Conservation (phyloP, 176 grass and related monocot species). For the Oryza longistaminata region DNA sequence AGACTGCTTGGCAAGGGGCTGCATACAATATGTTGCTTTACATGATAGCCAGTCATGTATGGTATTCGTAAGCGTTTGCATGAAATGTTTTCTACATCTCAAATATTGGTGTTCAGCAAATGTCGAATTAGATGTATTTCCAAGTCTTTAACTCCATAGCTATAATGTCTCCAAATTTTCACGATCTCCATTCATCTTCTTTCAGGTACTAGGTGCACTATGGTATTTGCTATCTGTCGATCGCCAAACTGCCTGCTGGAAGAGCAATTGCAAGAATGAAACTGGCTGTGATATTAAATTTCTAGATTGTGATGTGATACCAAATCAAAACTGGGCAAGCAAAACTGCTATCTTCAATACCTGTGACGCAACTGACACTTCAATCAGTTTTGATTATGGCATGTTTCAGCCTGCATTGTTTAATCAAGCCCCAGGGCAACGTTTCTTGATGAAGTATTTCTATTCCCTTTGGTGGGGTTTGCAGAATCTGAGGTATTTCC, state of each 20-base stretch:
- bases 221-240: conserved; percentile 90
- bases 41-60: conserved; percentile 98
- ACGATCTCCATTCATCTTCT: conserved; percentile 17
- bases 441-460: conserved; percentile 84
- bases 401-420: conserved; percentile 71
- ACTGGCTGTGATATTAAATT: conserved; percentile 51
- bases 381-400: conserved; percentile 62
- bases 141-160: background rate
- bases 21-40: conserved; percentile 96
- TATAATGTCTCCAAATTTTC: conserved; percentile 17
- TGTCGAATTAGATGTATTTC: conserved; percentile 11
- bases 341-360: conserved; percentile 50
- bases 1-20: conserved; percentile 94
- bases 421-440: conserved; percentile 63
- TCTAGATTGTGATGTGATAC: conserved; percentile 59
- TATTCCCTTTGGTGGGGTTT: conserved; percentile 99
- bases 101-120: background rate
- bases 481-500: conserved; percentile 90
- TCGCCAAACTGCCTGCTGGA: conserved; percentile 94
- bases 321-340: conserved; percentile 43
- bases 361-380: conserved; percentile 35
- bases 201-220: conserved; percentile 78
- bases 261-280: conserved; percentile 61
- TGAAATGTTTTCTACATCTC: background rate
- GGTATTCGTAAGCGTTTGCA: conserved; percentile 16